Percentiles rank a stretch among this genome's conserved stretches.
These are phyloP conservation scores for Aspergillus novoparasiticus DNA, from an alignment of 2,329 filamentous ascomycete genomes.

Conservation along the genomic window DNA sequence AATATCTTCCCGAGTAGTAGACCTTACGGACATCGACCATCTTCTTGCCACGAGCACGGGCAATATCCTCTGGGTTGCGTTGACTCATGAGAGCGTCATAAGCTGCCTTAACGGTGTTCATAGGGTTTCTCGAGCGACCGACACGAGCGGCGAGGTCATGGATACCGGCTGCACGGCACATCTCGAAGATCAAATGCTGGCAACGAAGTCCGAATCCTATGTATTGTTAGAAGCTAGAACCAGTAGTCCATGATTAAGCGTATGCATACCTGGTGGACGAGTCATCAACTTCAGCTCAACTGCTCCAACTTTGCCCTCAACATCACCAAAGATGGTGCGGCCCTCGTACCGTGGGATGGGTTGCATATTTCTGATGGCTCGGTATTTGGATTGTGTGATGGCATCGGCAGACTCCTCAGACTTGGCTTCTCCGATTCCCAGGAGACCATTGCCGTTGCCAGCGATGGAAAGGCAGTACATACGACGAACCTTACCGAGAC, in stretches of 20 bases:
- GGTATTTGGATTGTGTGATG: slow-evolving; percentile 70
- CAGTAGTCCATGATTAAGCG: background rate
- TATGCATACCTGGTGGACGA: slow-evolving; percentile 78
- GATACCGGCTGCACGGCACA: slow-evolving; percentile 85
- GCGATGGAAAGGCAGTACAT: slow-evolving; percentile 77
- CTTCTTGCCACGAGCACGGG: slow-evolving; percentile 88
- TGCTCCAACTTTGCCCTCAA: slow-evolving; percentile 83
- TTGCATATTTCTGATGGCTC: slow-evolving; percentile 88
- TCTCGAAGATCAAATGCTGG: slow-evolving; percentile 90
- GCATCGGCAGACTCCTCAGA: slow-evolving; percentile 72
- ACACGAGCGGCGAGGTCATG: slow-evolving; percentile 83
- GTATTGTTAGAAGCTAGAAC: slow-evolving; percentile 9
- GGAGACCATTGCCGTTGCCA: slow-evolving; percentile 80
- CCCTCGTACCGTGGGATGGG: slow-evolving; percentile 91
- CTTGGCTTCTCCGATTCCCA: slow-evolving; percentile 91
- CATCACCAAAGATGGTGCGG: slow-evolving; percentile 84
- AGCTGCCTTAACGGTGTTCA: slow-evolving; percentile 96
- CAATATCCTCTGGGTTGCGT: slow-evolving; percentile 84
- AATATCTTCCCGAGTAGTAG: slow-evolving; percentile 83
- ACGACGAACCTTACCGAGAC: slow-evolving; percentile 88
- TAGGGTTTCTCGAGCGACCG: slow-evolving; percentile 84
- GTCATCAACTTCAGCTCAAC: slow-evolving; percentile 79
- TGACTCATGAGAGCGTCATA: slow-evolving; percentile 82
- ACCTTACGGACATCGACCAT: slow-evolving; percentile 94
- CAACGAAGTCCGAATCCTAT: slow-evolving; percentile 91